Conservation (phyloP, 1,139 yeast genomes). For the Groenewaldozyma sp. region DNA sequence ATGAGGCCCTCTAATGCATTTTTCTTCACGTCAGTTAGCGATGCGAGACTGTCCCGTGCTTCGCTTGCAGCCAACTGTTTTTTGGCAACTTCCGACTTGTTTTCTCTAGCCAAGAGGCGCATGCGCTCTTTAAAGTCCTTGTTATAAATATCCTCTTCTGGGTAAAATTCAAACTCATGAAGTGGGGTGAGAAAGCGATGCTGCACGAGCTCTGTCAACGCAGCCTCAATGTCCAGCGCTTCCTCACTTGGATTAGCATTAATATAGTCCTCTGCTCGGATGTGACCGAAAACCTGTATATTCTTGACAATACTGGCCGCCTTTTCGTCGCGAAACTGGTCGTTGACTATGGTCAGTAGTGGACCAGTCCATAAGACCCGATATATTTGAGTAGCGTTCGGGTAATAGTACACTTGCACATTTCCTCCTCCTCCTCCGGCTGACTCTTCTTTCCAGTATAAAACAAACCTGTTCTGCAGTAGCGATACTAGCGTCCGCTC, state of each 20-base stretch:
- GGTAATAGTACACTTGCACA: constrained; percentile 41
- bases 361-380: constrained; percentile 69
- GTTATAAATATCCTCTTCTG: constrained; percentile 27
- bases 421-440: constrained; percentile 22
- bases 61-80: constrained; percentile 4
- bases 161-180: constrained; percentile 28
- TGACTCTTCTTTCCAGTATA: constrained; percentile 33
- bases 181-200: constrained; percentile 56
- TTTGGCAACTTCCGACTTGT: constrained; percentile 10
- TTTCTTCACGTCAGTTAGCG: not conserved
- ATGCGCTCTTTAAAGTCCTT: constrained; percentile 19
- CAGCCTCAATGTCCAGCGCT: constrained; percentile 28
- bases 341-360: constrained; percentile 48
- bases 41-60: not conserved
- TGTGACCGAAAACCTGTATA: constrained; percentile 52
- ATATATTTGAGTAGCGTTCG: constrained; percentile 57
- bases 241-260: constrained; percentile 27
- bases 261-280: constrained; percentile 53
- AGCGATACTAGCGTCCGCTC: constrained; percentile 32
- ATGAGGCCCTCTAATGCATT: constrained; percentile 1
- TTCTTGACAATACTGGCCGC: constrained; percentile 66
- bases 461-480: constrained; percentile 34
- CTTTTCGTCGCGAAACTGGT: constrained; percentile 29
- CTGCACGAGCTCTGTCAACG: constrained; percentile 39
- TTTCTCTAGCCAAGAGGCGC: constrained; percentile 15